Evolutionary conservation across 768 basidiomycete genomes (phyloP).

Genomic region (Coprinopsis cinerea): DNA sequence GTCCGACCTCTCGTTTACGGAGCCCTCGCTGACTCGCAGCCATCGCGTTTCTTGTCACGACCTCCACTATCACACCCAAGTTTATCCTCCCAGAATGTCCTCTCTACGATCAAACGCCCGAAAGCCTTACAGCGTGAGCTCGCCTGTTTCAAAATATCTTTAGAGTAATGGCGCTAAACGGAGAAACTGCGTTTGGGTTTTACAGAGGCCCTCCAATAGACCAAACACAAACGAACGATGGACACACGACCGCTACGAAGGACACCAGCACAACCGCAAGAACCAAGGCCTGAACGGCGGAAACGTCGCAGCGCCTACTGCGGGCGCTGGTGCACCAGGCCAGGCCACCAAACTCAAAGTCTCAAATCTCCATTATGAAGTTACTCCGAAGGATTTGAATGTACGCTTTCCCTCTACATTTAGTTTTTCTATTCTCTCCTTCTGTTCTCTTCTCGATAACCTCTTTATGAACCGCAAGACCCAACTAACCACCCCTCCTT

Average conservation of each 20-base stretch:
- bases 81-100: too few species aligned
- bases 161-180: background rate
- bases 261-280: conserved; percentile 42
- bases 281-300: conserved; percentile 16
- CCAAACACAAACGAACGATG: conserved; percentile 57
- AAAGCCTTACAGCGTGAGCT: conserved; percentile 26
- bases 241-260: conserved; percentile 58
- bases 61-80: too few species aligned
- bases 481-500: conserved; percentile 2
- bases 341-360: conserved; percentile 57
- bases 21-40: too few species aligned
- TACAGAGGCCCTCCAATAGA: conserved; percentile 49
- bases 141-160: background rate
- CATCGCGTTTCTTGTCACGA: too few species aligned
- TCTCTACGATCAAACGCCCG: conserved; percentile 19
- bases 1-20: too few species aligned
- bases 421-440: conserved; percentile 1
- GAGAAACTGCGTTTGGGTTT: background rate
- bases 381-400: conserved; percentile 81
- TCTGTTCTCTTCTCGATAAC: background rate
- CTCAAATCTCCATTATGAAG: conserved; percentile 88
- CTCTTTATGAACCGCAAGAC: background rate
- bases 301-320: conserved; percentile 12
- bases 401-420: conserved; percentile 39
- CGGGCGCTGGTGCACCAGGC: conserved; percentile 26